phyloP scores from a whole-genome alignment of 1,139 yeast genomes.

The Meyerozyma smithsonii region DNA sequence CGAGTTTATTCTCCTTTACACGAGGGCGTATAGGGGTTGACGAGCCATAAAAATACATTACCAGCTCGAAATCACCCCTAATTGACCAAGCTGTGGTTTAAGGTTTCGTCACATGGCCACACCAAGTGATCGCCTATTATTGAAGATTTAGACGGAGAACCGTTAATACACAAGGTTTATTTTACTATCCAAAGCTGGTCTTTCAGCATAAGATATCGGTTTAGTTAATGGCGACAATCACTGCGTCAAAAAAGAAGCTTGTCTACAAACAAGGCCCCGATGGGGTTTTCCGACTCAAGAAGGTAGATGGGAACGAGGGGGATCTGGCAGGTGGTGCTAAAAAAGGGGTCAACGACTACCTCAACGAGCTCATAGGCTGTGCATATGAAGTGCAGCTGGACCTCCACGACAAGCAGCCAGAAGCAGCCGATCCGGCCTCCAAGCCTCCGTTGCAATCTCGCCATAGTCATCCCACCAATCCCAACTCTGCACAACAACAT shows the following conservation, averaged over 20 bases:
- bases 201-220: not conserved
- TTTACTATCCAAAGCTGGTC: too few relatives aligned
- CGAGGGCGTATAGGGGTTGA: not conserved
- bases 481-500: not conserved
- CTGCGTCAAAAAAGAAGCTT: constrained; percentile 20
- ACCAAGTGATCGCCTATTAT: too few relatives aligned
- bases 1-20: not conserved
- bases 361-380: constrained; percentile 21
- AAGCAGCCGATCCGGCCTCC: not conserved
- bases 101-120: not conserved
- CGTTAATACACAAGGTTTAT: too few relatives aligned
- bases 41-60: too few relatives aligned
- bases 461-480: constrained; percentile 2
- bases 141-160: too few relatives aligned
- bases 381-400: constrained; percentile 6
- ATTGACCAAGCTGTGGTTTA: not conserved
- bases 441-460: constrained; percentile 10
- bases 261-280: constrained; percentile 40
- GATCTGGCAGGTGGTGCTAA: not conserved
- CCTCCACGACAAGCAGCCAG: constrained; percentile 2
- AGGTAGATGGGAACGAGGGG: constrained; percentile 14
- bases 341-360: constrained; percentile 20
- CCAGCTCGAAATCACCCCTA: not conserved
- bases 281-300: constrained; percentile 39
- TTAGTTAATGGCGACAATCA: not conserved